Percentiles rank a stretch among this genome's conserved stretches.
Evolutionary conservation across 805 yeast species (phyloP).

Genomic region (Candida bentonensis): DNA sequence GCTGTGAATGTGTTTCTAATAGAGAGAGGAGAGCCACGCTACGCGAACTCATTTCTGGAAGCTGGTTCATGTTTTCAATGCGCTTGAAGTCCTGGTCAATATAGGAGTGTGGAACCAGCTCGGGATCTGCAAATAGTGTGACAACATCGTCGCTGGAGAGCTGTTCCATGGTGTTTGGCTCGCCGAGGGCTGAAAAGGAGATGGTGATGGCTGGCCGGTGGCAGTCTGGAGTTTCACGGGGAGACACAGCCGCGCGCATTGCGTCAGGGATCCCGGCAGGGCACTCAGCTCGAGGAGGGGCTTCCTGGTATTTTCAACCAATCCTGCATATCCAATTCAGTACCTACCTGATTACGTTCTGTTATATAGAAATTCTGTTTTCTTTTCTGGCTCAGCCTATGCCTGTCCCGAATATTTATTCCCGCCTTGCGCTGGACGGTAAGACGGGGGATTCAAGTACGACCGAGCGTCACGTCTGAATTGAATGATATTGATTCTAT

Average conservation of each 20-base stretch:
- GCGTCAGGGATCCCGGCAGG: slow-evolving; percentile 3
- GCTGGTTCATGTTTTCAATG: slow-evolving; percentile 5
- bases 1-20: slow-evolving; percentile 19
- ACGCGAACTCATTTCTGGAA: slow-evolving; percentile 15
- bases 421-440: too few relatives aligned
- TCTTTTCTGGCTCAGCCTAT: too few relatives aligned
- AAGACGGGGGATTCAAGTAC: too few relatives aligned
- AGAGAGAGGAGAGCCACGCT: slow-evolving; percentile 18
- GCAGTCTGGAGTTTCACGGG: background rate
- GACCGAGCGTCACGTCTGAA: too few relatives aligned
- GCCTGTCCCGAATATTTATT: too few relatives aligned
- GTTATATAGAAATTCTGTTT: too few relatives aligned
- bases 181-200: background rate
- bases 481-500: too few relatives aligned
- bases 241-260: slow-evolving; percentile 2
- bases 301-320: too few relatives aligned
- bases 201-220: background rate
- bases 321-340: too few relatives aligned
- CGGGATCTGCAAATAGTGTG: slow-evolving; percentile 13
- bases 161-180: background rate
- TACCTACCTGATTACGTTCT: too few relatives aligned
- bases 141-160: slow-evolving; percentile 8
- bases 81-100: slow-evolving; percentile 14
- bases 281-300: too few relatives aligned
- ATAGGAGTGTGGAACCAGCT: slow-evolving; percentile 17